These are phyloP conservation scores for Glycine tomentella DNA, from an alignment of 306 rosid species.

Conservation along the genomic window DNA sequence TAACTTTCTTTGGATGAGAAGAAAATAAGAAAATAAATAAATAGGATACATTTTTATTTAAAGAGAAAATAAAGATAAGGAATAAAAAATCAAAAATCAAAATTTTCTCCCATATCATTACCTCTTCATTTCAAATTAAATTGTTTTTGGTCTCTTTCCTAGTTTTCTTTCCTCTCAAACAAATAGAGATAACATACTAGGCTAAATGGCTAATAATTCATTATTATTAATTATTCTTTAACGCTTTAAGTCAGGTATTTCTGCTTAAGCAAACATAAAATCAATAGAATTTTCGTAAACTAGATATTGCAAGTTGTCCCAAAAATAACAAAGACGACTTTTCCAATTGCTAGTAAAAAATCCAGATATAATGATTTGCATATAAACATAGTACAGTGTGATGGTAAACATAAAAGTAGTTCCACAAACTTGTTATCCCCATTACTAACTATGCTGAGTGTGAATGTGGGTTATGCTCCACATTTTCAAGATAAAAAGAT, in stretches of 20 bases:
- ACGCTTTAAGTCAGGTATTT: not conserved
- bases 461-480: not conserved
- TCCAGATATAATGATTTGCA: slow-evolving; percentile 12
- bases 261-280: not conserved
- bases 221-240: not conserved
- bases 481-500: slow-evolving; percentile 27
- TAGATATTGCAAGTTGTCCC: not conserved
- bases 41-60: too few relatives aligned
- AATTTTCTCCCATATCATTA: not conserved
- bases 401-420: slow-evolving; percentile 36
- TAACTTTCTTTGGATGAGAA: too few relatives aligned
- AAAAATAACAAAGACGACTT: not conserved
- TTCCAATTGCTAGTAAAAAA: slow-evolving; percentile 34
- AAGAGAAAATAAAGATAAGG: not conserved
- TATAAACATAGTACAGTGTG: slow-evolving; percentile 33
- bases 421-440: slow-evolving; percentile 37
- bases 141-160: not conserved
- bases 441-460: not conserved
- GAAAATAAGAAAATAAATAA: too few relatives aligned
- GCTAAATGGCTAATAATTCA: not conserved
- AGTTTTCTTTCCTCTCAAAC: not conserved
- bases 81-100: not conserved
- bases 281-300: not conserved
- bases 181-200: not conserved
- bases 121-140: not conserved